Base-by-base conservation (phyloP, 129 eudicot genomes). In the Oenanthe sinensis region DNA sequence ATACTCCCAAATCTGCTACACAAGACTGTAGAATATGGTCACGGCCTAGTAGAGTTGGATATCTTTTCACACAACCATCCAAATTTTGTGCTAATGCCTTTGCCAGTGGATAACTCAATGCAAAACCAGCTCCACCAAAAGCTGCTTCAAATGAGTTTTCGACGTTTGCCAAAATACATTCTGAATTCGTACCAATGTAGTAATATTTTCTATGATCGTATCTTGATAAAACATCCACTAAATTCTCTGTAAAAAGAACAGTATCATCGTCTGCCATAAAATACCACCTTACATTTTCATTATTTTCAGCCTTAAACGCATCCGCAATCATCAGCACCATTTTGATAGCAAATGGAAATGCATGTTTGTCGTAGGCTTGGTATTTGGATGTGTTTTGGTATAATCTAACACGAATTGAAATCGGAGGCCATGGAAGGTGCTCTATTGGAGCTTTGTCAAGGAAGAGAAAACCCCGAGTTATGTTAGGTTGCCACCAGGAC, bases 111-210 rank as follows among this genome's bases (percentile, higher is more conserved):
- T 87, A 92, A 81, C 97, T 92, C 71, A 92, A 72, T 30, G 93
- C 96, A 80, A 83, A 77, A 48, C 97, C 97, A 79, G 89, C 97
- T 33, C 97, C 97, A 62, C 97, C 97, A 84, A 88, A 92, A 0
- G 85, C 97, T 89, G 90, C 88, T 17, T 76, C 87, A 75, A 80
- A 92, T 12, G 93, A 83, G 78, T 78, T 80, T 0, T 9, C 33
- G 30, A 39, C 22, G 50, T 92, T 90, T 11, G 87, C 81, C 74
- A 73, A 48, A 0, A 77, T 62, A 43, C 87, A 72, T 50, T 92
- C 96, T 11, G 97, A 83, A 79, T 87, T 90, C 86, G 79, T 77
- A 17, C 93, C 97, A 9, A 92, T 68, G 54, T 92, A 90, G 52
- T 78, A 84, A 75, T 87, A 87, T 60, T 85, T 88, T 19, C 47